Evolutionary conservation across 1,139 yeast species (phyloP), one percentile per base, ranked within the genome.

Genomic region (Geotrichum citri-aurantii): DNA sequence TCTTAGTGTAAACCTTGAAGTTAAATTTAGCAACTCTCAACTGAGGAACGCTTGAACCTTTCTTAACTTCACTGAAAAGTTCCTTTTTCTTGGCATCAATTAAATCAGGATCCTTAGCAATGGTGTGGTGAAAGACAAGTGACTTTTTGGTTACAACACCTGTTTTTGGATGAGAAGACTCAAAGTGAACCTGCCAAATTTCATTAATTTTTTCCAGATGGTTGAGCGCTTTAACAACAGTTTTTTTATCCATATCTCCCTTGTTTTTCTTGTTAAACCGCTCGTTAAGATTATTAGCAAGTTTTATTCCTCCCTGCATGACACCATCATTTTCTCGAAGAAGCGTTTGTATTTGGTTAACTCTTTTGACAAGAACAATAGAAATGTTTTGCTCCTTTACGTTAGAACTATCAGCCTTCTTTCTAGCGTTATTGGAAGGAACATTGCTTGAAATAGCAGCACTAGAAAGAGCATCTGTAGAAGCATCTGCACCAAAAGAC

Each of bases 291-390:
- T 62, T 65, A 12, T 59, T 55, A 6, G 64, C 56, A 11, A 75
- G 63, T 14, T 59, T 57, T 2, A 57, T 50, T 1, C 72, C 74
- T 3, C 71, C 69, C 33, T 68, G 72, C 40, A 69, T 61, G 2
- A 72, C 71, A 7, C 79, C 79, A 52, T 66, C 65, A 52, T 66
- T 62, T 2, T 70, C 70, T 6, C 65, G 62, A 19, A 76, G 57
- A 12, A 73, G 56, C n/a, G 67, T 60, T 40, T 74, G 42, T 1
- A 75, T 61, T 7, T 69, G 69, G 2, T 65, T 62, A 17, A 69
- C 67, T 19, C 77, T 68, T 54, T 72, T 74, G 31, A 53, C 37
- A 56, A 57, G 53, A 12, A 53, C 50, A 49, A 57, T 26, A 7
- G 59, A 57, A 24, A 57, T 53, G 14, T 44, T 27, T 27, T 47